Evolutionary conservation across 805 yeast species (phyloP), one percentile per base, ranked within the genome.

Genomic region (Cyberlindnera meyerae): DNA sequence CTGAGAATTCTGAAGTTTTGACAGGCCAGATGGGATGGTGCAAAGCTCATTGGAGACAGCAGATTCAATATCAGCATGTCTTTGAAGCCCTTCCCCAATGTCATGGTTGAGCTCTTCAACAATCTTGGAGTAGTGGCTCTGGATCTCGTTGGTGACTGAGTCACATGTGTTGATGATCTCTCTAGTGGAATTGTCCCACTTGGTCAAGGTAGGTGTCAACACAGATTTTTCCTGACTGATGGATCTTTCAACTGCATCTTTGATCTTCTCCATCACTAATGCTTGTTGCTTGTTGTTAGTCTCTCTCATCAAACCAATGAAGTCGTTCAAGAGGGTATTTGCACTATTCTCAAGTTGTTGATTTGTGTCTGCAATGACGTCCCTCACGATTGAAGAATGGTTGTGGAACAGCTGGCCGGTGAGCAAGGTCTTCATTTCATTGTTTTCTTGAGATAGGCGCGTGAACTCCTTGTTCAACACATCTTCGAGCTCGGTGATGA

Each of bases 371-470:
- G 27, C 13, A 1, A 54, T 43, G 4, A 47, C 45, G 17, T 34
- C 24, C 4, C 44, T 36, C 1, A 52, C 41, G 15, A 50, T 40
- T 3, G 38, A 35, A 6, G 42, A 37, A 24, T 54, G 57, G 29
- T 52, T 53, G 12, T 42, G 49, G 32, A 53, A 54, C 22, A 53
- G 24, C 4, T 39, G 34, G 11, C 52, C 59, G 15, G 45, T 39
- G 7, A 54, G 14, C 4, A 34, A 33, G 3, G 34, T 28, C 24
- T 45, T 50, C 18, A 54, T 40, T 8, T 49, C 43, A 28, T 53
- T 53, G 36, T 53, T 54, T 16, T 54, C 54, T 30, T 40, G 43
- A 1, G 57, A 49, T 4, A 54, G 31, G n/a, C 34, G 40, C 0
- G 56, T 41, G 18, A 48, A 48, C 18, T 51, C 40, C 1, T 43